phyloP scores from a whole-genome alignment of 1,284 basidiomycete genomes.

The Stereum hirsutum region DNA sequence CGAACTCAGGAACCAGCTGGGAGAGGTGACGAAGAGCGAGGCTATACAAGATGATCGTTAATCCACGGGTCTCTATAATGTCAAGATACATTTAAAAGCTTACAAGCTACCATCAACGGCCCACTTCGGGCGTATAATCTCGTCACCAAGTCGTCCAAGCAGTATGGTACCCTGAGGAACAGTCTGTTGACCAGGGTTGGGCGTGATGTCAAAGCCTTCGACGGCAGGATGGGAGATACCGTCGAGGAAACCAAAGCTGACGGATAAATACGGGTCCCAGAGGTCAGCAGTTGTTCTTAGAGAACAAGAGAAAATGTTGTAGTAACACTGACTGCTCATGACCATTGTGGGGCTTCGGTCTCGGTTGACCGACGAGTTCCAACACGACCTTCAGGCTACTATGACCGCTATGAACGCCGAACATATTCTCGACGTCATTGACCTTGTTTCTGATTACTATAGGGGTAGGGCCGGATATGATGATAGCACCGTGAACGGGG shows the following conservation, averaged over 20 bases:
- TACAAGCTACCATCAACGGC: not conserved
- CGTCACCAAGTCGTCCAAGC: not conserved
- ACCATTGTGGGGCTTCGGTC: not conserved
- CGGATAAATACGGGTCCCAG: too few species aligned
- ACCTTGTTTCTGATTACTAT: not conserved
- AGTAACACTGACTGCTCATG: not conserved
- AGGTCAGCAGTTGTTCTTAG: too few species aligned
- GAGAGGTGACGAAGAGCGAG: not conserved
- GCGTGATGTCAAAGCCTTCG: not conserved
- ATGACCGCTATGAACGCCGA: not conserved
- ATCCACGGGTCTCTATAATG: too few species aligned
- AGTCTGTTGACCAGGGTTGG: not conserved
- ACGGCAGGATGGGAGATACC: not conserved
- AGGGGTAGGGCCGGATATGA: not conserved
- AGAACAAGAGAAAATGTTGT: not conserved
- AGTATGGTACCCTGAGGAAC: not conserved
- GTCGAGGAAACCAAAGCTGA: not conserved
- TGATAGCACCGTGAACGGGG: not conserved
- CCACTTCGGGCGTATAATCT: not conserved
- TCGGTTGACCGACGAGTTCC: not conserved
- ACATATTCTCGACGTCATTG: not conserved
- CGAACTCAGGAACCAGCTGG: not conserved
- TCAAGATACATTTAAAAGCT: too few species aligned
- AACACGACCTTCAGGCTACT: not conserved
- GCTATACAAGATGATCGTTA: too few species aligned